Evolutionary conservation across 2,329 filamentous ascomycete genomes (phyloP).

Genomic region (Colletotrichum chlorophyti): DNA sequence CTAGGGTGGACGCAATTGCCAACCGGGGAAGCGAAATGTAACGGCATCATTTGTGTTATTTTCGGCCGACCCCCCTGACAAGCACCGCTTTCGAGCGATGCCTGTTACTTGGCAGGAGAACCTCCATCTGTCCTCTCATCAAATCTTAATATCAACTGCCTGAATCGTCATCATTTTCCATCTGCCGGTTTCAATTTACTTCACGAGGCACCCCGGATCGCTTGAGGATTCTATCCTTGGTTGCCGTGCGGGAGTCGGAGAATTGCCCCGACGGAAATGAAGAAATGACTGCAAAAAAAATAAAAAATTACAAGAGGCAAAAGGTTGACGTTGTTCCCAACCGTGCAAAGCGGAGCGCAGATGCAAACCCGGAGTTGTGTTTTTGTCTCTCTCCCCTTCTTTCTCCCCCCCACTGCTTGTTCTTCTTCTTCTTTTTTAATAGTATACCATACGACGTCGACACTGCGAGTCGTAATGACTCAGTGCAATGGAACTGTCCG

Average conservation of each 20-base stretch:
- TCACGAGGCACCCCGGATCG: slow-evolving; percentile 4
- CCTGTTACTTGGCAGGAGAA: slow-evolving; percentile 3
- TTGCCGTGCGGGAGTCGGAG: slow-evolving; percentile 14
- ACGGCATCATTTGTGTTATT: slow-evolving; percentile 9
- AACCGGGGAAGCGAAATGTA: slow-evolving; percentile 19
- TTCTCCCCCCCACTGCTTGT: too few species aligned
- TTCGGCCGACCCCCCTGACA: too few species aligned
- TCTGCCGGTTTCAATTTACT: background rate
- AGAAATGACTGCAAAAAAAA: too few species aligned
- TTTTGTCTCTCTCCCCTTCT: too few species aligned
- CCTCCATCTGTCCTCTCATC: slow-evolving; percentile 7
- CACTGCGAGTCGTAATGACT: background rate
- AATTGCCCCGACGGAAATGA: slow-evolving; percentile 6
- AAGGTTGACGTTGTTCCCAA: too few species aligned
- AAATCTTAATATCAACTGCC: slow-evolving; percentile 1
- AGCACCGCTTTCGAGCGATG: slow-evolving; percentile 8
- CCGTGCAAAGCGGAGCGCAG: slow-evolving; percentile 4
- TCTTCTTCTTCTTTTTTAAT: too few species aligned
- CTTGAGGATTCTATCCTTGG: background rate
- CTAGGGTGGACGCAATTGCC: slow-evolving; percentile 25
- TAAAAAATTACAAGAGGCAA: too few species aligned
- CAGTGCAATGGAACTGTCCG: too few species aligned
- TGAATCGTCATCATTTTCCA: background rate
- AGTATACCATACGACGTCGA: background rate
- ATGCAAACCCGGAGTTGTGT: too few species aligned